These are phyloP conservation scores for Podaxis carcinomalis DNA, from an alignment of 768 basidiomycete genomes.

Conservation along the genomic window DNA sequence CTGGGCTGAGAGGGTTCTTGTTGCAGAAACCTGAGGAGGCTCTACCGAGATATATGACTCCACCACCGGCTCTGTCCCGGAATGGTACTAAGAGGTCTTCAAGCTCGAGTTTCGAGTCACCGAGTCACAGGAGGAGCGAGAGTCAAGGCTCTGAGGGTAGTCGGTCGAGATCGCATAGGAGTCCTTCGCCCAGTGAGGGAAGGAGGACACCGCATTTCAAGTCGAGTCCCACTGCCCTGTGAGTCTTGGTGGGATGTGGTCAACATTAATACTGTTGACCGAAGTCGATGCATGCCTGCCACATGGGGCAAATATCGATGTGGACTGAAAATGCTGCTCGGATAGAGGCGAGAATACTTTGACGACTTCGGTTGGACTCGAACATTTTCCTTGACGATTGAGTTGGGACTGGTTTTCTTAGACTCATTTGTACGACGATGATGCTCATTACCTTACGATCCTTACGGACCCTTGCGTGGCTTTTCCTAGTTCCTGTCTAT, in stretches of 20 bases:
- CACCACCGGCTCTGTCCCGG: constrained; percentile 19
- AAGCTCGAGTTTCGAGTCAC: constrained; percentile 9
- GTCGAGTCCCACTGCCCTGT: constrained; percentile 14
- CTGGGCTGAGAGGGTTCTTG: constrained; percentile 57
- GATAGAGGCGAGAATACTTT: not conserved
- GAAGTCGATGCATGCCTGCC: not conserved
- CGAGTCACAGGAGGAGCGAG: constrained; percentile 4
- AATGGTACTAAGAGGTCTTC: constrained; percentile 12
- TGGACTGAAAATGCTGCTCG: not conserved
- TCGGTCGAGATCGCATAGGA: not conserved
- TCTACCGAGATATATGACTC: constrained; percentile 50
- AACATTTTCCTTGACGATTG: constrained; percentile 2
- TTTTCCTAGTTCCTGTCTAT: not conserved
- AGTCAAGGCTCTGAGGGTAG: constrained; percentile 3
- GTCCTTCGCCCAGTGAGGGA: not conserved
- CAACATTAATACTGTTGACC: not conserved
- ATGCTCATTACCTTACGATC: not conserved
- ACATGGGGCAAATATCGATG: not conserved
- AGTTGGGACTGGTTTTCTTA: constrained; percentile 6
- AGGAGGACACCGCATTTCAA: constrained; percentile 12
- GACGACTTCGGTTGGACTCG: constrained; percentile 2
- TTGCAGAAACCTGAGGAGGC: constrained; percentile 61
- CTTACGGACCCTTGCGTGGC: not conserved
- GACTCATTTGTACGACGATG: constrained; percentile 7
- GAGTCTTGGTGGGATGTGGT: not conserved